These are phyloP conservation scores for Diplogelasinospora grovesii DNA, from an alignment of 495 filamentous ascomycete species.

Conservation along the genomic window DNA sequence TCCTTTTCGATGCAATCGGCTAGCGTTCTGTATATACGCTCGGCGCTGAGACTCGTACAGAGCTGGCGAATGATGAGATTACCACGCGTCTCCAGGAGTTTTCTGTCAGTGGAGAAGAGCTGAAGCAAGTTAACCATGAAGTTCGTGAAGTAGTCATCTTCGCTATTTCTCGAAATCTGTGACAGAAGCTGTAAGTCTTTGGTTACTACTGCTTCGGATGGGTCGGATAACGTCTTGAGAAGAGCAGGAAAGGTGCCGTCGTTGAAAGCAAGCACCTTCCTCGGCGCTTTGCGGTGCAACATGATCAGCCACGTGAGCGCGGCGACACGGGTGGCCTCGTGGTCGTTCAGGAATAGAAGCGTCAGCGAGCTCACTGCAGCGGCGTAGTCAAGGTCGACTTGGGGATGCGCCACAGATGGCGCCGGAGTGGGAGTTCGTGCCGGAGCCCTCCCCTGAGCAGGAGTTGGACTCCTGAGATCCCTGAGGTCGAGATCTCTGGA, in stretches of 20 bases:
- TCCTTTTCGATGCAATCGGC: slow-evolving; percentile 98
- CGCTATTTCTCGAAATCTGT: slow-evolving; percentile 92
- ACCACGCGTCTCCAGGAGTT: slow-evolving; percentile 82
- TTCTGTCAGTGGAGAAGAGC: slow-evolving; percentile 88
- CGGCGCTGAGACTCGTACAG: slow-evolving; percentile 84
- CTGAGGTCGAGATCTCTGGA: slow-evolving; percentile 46
- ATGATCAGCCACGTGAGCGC: slow-evolving; percentile 95
- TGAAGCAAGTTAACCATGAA: slow-evolving; percentile 98
- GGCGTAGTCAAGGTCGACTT: slow-evolving; percentile 86
- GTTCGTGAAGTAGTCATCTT: slow-evolving; percentile 92
- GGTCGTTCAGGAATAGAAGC: slow-evolving; percentile 89
- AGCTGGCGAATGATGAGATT: slow-evolving; percentile 96
- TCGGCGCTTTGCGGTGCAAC: slow-evolving; percentile 90
- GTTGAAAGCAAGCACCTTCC: slow-evolving; percentile 91
- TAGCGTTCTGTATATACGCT: slow-evolving; percentile 91
- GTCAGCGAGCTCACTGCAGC: slow-evolving; percentile 94
- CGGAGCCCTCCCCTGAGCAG: slow-evolving; percentile 35
- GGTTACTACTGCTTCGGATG: slow-evolving; percentile 91
- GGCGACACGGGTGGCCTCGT: slow-evolving; percentile 90
- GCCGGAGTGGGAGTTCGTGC: slow-evolving; percentile 41
- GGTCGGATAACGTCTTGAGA: slow-evolving; percentile 93
- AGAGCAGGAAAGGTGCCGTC: slow-evolving; percentile 95
- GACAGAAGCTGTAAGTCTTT: slow-evolving; percentile 91
- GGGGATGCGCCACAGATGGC: slow-evolving; percentile 40
- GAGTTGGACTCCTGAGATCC: slow-evolving; percentile 52